Conservation (phyloP, 345 rosid genomes). For the rapeseed (Brassica napus) region Da-Ae NC_063451.1:41921501-41922000, state of each 20-base stretch:
- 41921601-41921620: no score
- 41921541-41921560: no score
- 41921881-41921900: neutral
- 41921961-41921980: neutral
- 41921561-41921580: no score
- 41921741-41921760: no score
- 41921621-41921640: no score
- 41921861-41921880: neutral
- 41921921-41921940: neutral
- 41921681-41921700: constrained; percentile 3
- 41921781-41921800: neutral
- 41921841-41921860: neutral
- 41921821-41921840: neutral
- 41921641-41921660: neutral
- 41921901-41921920: neutral
- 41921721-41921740: neutral
- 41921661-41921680: neutral
- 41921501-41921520: no score
- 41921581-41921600: no score
- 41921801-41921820: neutral
- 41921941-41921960: neutral
- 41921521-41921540: no score
- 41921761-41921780: neutral
- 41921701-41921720: constrained; percentile 2
- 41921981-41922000: no score